phyloP scores from a whole-genome alignment of 805 yeast species.

The Wickerhamomyces canadensis region DNA sequence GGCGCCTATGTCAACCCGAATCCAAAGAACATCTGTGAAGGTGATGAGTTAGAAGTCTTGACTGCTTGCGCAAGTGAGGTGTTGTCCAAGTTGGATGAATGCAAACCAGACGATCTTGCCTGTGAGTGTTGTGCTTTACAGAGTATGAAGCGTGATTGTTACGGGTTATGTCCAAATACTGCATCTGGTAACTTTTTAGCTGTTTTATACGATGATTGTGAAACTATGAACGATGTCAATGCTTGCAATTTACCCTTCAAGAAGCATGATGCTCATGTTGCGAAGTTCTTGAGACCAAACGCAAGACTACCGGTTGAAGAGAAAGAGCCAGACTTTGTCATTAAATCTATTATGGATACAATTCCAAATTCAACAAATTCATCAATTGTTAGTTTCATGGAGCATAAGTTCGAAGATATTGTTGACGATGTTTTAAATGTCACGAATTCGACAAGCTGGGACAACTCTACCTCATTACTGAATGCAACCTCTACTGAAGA shows the following conservation, averaged over 20 bases:
- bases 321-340: slow-evolving; percentile 21
- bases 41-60: slow-evolving; percentile 37
- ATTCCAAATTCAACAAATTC: slow-evolving; percentile 5
- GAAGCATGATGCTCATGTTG: slow-evolving; percentile 31
- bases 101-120: slow-evolving; percentile 48
- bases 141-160: slow-evolving; percentile 39
- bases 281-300: slow-evolving; percentile 23
- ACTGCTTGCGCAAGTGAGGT: slow-evolving; percentile 43
- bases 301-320: slow-evolving; percentile 21
- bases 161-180: slow-evolving; percentile 43
- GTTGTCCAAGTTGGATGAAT: slow-evolving; percentile 39
- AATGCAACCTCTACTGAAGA: not conserved
- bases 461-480: not conserved
- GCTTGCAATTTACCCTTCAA: slow-evolving; percentile 47
- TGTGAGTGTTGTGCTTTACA: slow-evolving; percentile 55
- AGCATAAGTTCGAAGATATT: not conserved
- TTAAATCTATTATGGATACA: slow-evolving; percentile 17
- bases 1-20: slow-evolving; percentile 42
- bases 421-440: not conserved
- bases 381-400: slow-evolving; percentile 4
- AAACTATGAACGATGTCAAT: slow-evolving; percentile 40
- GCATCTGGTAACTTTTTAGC: slow-evolving; percentile 41
- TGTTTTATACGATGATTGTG: slow-evolving; percentile 41
- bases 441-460: not conserved
- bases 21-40: slow-evolving; percentile 39